Evolutionary conservation across 352 stramenopile genomes (phyloP).

Genomic region (Phytophthora sojae): DNA sequence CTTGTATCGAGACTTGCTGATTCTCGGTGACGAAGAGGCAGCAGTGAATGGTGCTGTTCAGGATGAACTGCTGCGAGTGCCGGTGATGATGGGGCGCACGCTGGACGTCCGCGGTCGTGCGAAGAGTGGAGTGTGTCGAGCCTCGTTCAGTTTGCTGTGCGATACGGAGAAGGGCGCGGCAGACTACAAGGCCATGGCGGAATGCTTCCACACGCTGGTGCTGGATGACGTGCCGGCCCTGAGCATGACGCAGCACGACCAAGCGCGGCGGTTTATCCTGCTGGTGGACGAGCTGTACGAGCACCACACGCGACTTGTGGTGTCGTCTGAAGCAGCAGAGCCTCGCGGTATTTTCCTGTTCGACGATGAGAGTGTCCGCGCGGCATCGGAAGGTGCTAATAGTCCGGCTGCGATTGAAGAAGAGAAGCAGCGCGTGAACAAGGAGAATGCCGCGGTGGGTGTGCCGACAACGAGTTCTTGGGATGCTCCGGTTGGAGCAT

Average conservation of each 20-base stretch:
- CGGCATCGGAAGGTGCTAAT: constrained; percentile 36
- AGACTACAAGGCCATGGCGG: constrained; percentile 95
- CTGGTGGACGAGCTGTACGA: constrained; percentile 98
- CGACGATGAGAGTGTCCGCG: constrained; percentile 50
- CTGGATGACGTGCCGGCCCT: constrained; percentile 90
- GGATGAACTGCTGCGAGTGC: constrained; percentile 52
- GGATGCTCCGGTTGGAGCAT: constrained; percentile 63
- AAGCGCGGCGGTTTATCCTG: constrained; percentile 96
- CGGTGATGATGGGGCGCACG: constrained; percentile 83
- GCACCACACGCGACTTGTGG: constrained; percentile 66
- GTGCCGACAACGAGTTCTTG: constrained; percentile 74
- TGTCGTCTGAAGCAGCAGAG: constrained; percentile 54
- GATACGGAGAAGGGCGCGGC: constrained; percentile 92
- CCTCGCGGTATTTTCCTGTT: constrained; percentile 74
- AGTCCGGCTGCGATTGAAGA: constrained; percentile 36
- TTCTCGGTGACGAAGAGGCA: constrained; percentile 9
- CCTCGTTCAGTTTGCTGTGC: constrained; percentile 96
- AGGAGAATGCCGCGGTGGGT: constrained; percentile 56
- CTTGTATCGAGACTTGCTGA: constrained; percentile 51
- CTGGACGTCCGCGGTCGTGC: constrained; percentile 55
- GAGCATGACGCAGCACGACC: constrained; percentile 90
- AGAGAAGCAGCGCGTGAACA: constrained; percentile 49
- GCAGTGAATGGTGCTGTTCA: constrained; percentile 7
- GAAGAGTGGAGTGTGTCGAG: constrained; percentile 55
- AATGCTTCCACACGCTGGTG: constrained; percentile 93